Evolutionary conservation across 2,329 filamentous ascomycete genomes (phyloP).

Genomic region (Colletotrichum paranaense): DNA sequence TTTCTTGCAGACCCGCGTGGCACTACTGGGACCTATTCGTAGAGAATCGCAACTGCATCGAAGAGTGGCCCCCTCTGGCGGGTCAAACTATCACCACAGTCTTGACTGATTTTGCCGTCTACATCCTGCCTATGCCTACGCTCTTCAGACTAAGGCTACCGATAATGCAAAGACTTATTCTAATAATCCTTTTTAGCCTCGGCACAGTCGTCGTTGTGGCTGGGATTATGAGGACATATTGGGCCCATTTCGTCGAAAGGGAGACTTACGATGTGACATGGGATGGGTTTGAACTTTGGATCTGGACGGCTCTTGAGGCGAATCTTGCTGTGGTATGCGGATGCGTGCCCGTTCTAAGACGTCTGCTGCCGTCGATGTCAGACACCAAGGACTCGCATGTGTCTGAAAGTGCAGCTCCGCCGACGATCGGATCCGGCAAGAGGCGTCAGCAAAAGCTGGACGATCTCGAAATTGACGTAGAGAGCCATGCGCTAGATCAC

Average conservation of each 20-base stretch:
- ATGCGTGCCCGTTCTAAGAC: constrained; percentile 49
- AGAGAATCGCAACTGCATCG: constrained; percentile 40
- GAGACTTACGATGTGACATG: constrained; percentile 53
- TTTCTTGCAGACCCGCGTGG: constrained; percentile 33
- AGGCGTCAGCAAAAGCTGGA: not conserved
- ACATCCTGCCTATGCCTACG: constrained; percentile 50
- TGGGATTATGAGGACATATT: constrained; percentile 50
- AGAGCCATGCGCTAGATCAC: not conserved
- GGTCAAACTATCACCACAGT: constrained; percentile 47
- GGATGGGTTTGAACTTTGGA: constrained; percentile 53
- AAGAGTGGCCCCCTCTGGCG: constrained; percentile 43
- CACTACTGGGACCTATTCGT: constrained; percentile 43
- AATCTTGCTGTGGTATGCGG: constrained; percentile 55
- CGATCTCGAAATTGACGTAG: not conserved
- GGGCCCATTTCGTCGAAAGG: constrained; percentile 43
- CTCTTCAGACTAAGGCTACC: constrained; percentile 47
- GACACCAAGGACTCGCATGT: not conserved
- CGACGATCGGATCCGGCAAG: not conserved
- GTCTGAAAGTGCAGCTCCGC: not conserved
- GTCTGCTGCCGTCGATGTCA: constrained; percentile 28
- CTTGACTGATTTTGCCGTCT: constrained; percentile 49
- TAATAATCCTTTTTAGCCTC: constrained; percentile 50
- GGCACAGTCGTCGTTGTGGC: constrained; percentile 51
- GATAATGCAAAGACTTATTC: constrained; percentile 45
- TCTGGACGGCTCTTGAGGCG: constrained; percentile 55